Evolutionary conservation across 2,329 filamentous ascomycete genomes (phyloP).

Genomic region (Metarhizium robertsii): DNA sequence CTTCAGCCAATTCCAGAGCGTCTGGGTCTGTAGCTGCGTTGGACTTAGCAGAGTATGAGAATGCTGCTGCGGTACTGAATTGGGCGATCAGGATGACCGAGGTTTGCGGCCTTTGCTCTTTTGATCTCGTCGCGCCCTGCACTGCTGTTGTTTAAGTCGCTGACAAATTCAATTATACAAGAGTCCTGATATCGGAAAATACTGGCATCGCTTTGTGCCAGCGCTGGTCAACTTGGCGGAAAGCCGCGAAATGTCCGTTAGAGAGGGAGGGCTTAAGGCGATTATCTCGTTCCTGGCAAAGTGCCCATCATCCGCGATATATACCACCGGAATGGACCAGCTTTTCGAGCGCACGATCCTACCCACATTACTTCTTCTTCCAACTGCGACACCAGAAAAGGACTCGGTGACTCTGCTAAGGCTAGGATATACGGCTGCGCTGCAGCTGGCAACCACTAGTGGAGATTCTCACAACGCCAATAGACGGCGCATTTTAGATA

Average conservation of each 20-base stretch:
- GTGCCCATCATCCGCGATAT: slow-evolving; percentile 44
- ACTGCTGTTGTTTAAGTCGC: not conserved
- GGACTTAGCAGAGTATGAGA: not conserved
- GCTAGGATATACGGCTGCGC: slow-evolving; percentile 57
- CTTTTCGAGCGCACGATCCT: slow-evolving; percentile 62
- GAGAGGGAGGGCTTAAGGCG: slow-evolving; percentile 45
- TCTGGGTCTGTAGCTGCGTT: not conserved
- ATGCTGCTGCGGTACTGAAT: slow-evolving; percentile 1
- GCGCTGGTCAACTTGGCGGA: slow-evolving; percentile 61
- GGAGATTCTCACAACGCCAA: slow-evolving; percentile 13
- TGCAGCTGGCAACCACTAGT: slow-evolving; percentile 38
- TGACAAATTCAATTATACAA: not conserved
- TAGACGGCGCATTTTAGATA: slow-evolving; percentile 38
- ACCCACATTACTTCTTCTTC: slow-evolving; percentile 67
- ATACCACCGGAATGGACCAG: slow-evolving; percentile 52
- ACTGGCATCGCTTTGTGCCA: slow-evolving; percentile 63
- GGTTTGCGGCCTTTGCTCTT: slow-evolving; percentile 1
- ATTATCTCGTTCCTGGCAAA: slow-evolving; percentile 45
- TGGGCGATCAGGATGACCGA: slow-evolving; percentile 7
- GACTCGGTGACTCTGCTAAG: slow-evolving; percentile 58
- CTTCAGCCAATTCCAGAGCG: not conserved
- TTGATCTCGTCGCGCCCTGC: not conserved
- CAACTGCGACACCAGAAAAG: slow-evolving; percentile 62
- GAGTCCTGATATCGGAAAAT: slow-evolving; percentile 12
- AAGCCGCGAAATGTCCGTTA: slow-evolving; percentile 44